Evolutionary conservation across 2,329 filamentous ascomycete genomes (phyloP).

Genomic region (Fusarium armeniacum): DNA sequence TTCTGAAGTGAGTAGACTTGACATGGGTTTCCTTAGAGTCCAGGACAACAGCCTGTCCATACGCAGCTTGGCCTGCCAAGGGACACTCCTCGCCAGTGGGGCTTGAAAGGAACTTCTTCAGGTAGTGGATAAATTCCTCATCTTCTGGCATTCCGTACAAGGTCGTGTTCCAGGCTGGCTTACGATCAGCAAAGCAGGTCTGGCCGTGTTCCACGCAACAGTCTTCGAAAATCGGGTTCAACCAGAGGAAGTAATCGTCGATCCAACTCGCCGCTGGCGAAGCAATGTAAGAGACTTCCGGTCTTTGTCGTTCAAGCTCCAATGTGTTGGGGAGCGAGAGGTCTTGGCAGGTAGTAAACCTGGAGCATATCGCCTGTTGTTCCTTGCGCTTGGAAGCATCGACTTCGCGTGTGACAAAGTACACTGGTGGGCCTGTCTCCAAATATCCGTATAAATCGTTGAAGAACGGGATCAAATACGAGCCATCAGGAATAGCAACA

Average conservation of each 20-base stretch:
- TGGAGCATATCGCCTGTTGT: constrained; percentile 89
- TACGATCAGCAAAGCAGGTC: constrained; percentile 82
- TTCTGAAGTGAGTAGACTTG: constrained; percentile 90
- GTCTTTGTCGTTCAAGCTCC: constrained; percentile 92
- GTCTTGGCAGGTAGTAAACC: constrained; percentile 89
- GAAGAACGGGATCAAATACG: constrained; percentile 96
- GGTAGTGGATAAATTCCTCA: constrained; percentile 89
- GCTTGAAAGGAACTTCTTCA: constrained; percentile 83
- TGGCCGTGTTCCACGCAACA: constrained; percentile 79
- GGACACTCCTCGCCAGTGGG: constrained; percentile 89
- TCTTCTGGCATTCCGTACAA: constrained; percentile 93
- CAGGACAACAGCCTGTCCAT: constrained; percentile 85
- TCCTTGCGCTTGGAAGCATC: constrained; percentile 81
- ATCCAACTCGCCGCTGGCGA: constrained; percentile 95
- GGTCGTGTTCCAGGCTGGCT: constrained; percentile 89
- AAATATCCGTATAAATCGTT: constrained; percentile 96
- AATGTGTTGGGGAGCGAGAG: constrained; percentile 89
- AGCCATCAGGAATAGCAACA: constrained; percentile 92
- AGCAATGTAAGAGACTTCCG: constrained; percentile 88
- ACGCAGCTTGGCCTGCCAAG: constrained; percentile 88
- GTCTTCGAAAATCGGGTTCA: constrained; percentile 84
- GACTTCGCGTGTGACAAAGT: constrained; percentile 88
- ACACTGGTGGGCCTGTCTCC: constrained; percentile 91
- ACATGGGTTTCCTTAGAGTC: constrained; percentile 76
- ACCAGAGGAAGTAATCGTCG: constrained; percentile 95